Conservation (phyloP, 176 grass and related monocot genomes). For the Oryza punctata region DNA sequence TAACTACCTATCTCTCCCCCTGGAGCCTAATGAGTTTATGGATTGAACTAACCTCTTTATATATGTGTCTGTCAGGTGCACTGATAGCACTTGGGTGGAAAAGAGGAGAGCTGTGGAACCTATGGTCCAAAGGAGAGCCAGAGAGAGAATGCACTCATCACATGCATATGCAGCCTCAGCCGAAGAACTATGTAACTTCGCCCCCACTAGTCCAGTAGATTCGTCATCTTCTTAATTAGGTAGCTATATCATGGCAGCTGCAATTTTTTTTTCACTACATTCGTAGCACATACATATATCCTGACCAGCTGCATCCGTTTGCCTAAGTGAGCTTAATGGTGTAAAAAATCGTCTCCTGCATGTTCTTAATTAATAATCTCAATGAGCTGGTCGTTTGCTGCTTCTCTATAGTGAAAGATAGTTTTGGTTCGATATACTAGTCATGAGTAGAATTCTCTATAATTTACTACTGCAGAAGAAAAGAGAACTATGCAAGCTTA, state of each 20-base stretch:
- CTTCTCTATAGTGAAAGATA: no score
- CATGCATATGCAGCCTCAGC: constrained; percentile 43
- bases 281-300: neutral
- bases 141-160: constrained; percentile 63
- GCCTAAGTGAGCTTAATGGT: no score
- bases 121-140: constrained; percentile 73
- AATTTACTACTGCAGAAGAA: no score
- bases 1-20: constrained; percentile 40
- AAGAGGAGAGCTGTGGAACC: constrained; percentile 76
- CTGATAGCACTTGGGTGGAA: constrained; percentile 69
- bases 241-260: neutral
- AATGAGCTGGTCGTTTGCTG: no score
- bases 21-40: constrained; percentile 1
- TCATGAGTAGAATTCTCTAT: no score
- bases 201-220: neutral
- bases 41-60: neutral
- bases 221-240: neutral
- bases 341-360: no score
- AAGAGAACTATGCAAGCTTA: no score
- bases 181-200: neutral
- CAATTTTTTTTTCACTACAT: neutral
- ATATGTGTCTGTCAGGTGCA: constrained; percentile 48
- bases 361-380: no score
- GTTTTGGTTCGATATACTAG: no score
- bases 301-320: neutral